Conservation (phyloP, 2,329 filamentous ascomycete genomes). For the Hypocrella siamensis region DNA sequence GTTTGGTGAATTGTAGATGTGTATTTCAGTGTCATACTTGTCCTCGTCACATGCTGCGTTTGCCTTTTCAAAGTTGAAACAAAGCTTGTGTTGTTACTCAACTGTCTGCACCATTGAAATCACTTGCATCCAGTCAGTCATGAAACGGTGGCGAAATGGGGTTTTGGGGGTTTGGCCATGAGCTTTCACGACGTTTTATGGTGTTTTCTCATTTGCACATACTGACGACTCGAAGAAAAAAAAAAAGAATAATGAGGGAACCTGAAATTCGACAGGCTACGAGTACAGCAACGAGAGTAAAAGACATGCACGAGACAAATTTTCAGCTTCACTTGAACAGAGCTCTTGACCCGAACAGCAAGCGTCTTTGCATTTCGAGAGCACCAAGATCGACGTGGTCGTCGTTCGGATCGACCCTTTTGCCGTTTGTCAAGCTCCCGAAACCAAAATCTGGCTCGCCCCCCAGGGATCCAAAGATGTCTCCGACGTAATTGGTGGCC, state of each 20-base stretch:
- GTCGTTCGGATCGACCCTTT: conserved; percentile 12
- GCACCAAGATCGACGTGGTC: conserved; percentile 8
- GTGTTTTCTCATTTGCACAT: too few species aligned
- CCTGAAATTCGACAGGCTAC: not conserved
- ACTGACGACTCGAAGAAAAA: too few species aligned
- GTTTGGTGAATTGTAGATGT: not conserved
- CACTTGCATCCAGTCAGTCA: too few species aligned
- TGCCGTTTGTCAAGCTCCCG: conserved; percentile 26
- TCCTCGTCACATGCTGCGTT: not conserved
- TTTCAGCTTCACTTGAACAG: conserved; percentile 7
- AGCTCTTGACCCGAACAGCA: conserved; percentile 9
- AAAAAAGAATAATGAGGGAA: not conserved
- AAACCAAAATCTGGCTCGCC: conserved; percentile 50
- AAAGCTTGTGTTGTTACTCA: too few species aligned
- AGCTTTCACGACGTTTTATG: too few species aligned
- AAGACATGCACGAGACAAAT: not conserved
- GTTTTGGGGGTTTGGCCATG: too few species aligned
- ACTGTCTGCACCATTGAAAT: too few species aligned
- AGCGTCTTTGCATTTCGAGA: conserved; percentile 14
- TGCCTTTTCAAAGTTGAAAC: too few species aligned
- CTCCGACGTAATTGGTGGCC: conserved; percentile 51
- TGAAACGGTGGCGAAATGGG: too few species aligned
- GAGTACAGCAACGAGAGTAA: not conserved
- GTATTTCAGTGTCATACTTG: not conserved
- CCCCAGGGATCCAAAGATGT: conserved; percentile 54